Evolutionary conservation across 2,329 filamentous ascomycete species (phyloP), one percentile per base, ranked within the genome.

Genomic region (Ramichloridium luteum): DNA sequence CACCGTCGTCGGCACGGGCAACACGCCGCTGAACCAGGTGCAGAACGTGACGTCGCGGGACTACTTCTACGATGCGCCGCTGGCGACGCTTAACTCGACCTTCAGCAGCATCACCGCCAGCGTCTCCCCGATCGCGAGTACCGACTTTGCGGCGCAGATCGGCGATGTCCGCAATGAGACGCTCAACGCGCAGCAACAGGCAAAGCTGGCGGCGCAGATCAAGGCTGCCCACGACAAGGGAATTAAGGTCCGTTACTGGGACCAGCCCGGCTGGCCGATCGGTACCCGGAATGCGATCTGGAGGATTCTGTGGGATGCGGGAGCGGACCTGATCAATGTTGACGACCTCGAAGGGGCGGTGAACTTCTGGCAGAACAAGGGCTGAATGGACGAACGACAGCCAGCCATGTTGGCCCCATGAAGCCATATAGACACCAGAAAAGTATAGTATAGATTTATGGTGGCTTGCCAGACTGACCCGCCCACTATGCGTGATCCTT

Each of bases 1-100:
- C 5, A 77, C 72, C n/a, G 59, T 74, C 14, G 67, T 76, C 15
- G 72, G 70, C n/a, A 75, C 72, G 0, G 71, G 71, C 12, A 70
- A 72, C 41, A 70, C 67, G 1, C 42, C 42, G 8, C 50, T 66
- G 4, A 45, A 57, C 36, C 62, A 62, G 39, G 59, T 76, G 3
- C 59, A 62, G 15, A 53, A 56, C 15, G 48, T 65, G 37, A 42
- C 48, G 3, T 45, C 61, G 10, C 38, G 49, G 25, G 47, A 53
- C 48, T 70, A 71, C 39, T 79, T 78, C 60, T 76, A 63, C 46
- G 74, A 79, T 39, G 72, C 63, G 0, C 67, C 65, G 4, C 57
- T 76, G 3, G 53, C 61, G 0, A 43, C 56, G 1, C 54, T 74
- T 4, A 49, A 49, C 12, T 48, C 56, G 4, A 44, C 55, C 12